A percentile compares a stretch with the other conserved stretches of the same genome.
These are phyloP conservation scores for Plantago major DNA, from an alignment of 257 asterid species.

Conservation along the genomic window DNA sequence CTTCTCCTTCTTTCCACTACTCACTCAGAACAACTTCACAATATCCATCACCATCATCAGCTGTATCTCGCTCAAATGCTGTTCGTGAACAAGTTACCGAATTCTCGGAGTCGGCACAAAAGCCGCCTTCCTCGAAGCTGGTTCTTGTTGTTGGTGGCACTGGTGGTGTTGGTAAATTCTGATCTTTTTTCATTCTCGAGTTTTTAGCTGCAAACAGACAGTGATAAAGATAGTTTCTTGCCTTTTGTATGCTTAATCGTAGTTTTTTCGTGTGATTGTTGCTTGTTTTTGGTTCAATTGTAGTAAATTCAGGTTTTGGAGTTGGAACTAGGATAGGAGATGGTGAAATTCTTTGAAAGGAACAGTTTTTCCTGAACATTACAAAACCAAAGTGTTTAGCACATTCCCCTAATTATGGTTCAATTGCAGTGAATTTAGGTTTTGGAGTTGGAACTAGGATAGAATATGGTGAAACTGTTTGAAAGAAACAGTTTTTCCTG, in stretches of 20 bases:
- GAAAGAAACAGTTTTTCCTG: no score
- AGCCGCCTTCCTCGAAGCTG: slow-evolving; percentile 44
- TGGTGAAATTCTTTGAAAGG: no score
- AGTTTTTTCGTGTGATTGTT: neutral
- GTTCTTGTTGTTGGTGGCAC: slow-evolving; percentile 94
- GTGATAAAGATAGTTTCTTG: no score
- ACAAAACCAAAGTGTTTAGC: no score
- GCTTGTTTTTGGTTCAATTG: neutral
- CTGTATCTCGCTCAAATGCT: slow-evolving; percentile 30
- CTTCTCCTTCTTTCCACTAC: slow-evolving; percentile 19
- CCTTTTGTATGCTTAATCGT: neutral
- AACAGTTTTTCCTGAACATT: no score
- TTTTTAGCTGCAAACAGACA: no score
- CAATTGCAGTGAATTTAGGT: no score
- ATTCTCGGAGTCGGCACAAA: neutral
- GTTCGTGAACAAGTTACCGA: slow-evolving; percentile 24
- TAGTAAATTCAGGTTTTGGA: no score
- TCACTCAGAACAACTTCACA: slow-evolving; percentile 17
- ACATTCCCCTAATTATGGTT: no score
- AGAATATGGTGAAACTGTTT: no score
- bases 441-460: no score
- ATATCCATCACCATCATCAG: slow-evolving; percentile 14
- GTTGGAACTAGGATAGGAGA: no score
- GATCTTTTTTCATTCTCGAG: neutral
- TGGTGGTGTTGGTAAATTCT: slow-evolving; percentile 84